These are phyloP conservation scores for Plasmodium vinckei DNA, from an alignment of 169 alveolate genomes.

Conservation along the genomic window DNA sequence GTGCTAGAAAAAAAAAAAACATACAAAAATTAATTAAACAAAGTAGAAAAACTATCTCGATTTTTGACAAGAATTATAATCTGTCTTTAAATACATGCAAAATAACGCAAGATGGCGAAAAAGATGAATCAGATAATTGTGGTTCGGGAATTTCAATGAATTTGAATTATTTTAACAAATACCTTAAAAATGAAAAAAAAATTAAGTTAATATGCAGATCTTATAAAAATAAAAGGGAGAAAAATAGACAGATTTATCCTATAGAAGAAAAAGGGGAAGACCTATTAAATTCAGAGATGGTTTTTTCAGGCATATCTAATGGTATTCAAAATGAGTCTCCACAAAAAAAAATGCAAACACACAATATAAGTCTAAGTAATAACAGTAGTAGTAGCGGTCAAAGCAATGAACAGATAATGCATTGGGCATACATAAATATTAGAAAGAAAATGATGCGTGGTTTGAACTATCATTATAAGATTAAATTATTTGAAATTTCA, in stretches of 20 bases:
- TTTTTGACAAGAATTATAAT: conserved; percentile 36
- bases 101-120: conserved; percentile 13
- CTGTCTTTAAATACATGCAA: conserved; percentile 31
- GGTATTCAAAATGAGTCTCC: too few species aligned
- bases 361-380: background rate
- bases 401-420: background rate
- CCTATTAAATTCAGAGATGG: background rate
- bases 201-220: conserved; percentile 2
- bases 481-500: background rate
- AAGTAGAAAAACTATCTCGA: conserved; percentile 19
- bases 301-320: too few species aligned
- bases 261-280: background rate
- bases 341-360: too few species aligned
- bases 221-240: background rate
- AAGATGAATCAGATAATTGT: conserved; percentile 20
- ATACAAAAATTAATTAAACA: conserved; percentile 59
- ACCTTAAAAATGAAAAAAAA: conserved; percentile 35
- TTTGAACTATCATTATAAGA: background rate
- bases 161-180: conserved; percentile 24
- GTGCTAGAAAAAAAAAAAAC: conserved; percentile 74
- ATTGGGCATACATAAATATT: background rate
- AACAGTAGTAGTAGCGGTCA: background rate
- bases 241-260: background rate
- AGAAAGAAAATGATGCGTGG: background rate
- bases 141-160: conserved; percentile 33